These are phyloP conservation scores for Lachancea thermotolerans DNA, from an alignment of 805 yeast genomes.

Conservation along the genomic window DNA sequence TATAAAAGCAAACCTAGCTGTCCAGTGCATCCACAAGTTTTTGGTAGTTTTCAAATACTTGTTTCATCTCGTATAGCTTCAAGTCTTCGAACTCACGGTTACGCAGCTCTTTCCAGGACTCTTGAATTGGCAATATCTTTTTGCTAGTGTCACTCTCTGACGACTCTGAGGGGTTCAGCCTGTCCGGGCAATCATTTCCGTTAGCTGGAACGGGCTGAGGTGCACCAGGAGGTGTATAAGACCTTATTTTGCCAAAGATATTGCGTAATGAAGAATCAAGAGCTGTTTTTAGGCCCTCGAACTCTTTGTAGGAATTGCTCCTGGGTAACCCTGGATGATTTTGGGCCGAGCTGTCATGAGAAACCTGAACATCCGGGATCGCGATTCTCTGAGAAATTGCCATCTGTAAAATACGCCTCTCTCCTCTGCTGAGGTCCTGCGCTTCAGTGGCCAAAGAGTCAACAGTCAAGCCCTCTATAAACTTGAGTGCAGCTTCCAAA, in stretches of 20 bases:
- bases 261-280: constrained; percentile 28
- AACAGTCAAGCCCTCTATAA: constrained; percentile 26
- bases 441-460: constrained; percentile 13
- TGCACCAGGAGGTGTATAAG: constrained; percentile 26
- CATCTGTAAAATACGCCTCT: constrained; percentile 12
- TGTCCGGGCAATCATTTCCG: not conserved
- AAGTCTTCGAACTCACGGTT: constrained; percentile 27
- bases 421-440: constrained; percentile 13
- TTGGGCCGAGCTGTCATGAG: not conserved
- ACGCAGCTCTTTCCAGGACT: constrained; percentile 20
- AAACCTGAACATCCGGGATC: constrained; percentile 13
- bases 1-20: constrained; percentile 1
- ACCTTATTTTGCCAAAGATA: constrained; percentile 26
- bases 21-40: constrained; percentile 9
- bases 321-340: constrained; percentile 14
- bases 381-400: constrained; percentile 18
- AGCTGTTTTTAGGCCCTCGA: constrained; percentile 24
- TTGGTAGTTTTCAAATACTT: constrained; percentile 28
- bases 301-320: constrained; percentile 25
- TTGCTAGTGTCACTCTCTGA: constrained; percentile 2
- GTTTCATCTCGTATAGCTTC: constrained; percentile 22
- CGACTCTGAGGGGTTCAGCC: not conserved
- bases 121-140: constrained; percentile 9
- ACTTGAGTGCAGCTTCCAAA: constrained; percentile 30
- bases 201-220: not conserved